Evolutionary conservation across 257 asterid species (phyloP).

Genomic region (Gynochthodes officinalis): DNA sequence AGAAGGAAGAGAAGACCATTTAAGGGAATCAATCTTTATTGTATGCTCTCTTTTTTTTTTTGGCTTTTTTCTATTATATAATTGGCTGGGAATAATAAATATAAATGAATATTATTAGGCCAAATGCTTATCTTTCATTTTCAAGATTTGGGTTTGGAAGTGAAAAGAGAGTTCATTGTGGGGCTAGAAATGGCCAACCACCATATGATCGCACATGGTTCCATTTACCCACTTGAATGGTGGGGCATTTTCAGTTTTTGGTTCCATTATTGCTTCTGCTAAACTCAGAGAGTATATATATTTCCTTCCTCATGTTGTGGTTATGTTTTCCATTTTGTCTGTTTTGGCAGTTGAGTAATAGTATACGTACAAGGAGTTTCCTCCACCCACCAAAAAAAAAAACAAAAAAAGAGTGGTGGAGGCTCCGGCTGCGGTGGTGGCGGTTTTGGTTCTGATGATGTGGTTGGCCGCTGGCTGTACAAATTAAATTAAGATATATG

Average conservation of each 20-base stretch:
- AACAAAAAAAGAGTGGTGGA: conserved; percentile 24
- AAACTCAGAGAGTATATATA: neutral
- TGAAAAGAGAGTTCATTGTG: conserved; percentile 45
- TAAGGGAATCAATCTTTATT: conserved; percentile 48
- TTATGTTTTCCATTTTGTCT: conserved; percentile 16
- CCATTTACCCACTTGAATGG: conserved; percentile 54
- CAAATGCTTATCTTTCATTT: conserved; percentile 32
- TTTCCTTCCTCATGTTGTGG: neutral
- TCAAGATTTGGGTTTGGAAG: conserved; percentile 36
- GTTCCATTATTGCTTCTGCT: conserved; percentile 9
- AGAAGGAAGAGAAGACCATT: conserved; percentile 24
- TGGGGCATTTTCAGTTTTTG: conserved; percentile 26
- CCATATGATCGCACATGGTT: conserved; percentile 97
- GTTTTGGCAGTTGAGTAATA: conserved; percentile 16
- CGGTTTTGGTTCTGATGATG: conserved; percentile 2
- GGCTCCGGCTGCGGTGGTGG: conserved; percentile 19
- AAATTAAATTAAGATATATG: no score
- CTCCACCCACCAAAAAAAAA: conserved; percentile 6
- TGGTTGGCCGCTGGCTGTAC: conserved; percentile 13
- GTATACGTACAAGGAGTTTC: neutral
- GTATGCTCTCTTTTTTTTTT: neutral
- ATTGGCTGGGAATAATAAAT: conserved; percentile 1
- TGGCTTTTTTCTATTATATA: neutral
- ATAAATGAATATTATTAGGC: neutral
- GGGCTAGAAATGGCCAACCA: conserved; percentile 70